Conservation (phyloP, 257 asterid species). For the Solanum lignicaule region DNA sequence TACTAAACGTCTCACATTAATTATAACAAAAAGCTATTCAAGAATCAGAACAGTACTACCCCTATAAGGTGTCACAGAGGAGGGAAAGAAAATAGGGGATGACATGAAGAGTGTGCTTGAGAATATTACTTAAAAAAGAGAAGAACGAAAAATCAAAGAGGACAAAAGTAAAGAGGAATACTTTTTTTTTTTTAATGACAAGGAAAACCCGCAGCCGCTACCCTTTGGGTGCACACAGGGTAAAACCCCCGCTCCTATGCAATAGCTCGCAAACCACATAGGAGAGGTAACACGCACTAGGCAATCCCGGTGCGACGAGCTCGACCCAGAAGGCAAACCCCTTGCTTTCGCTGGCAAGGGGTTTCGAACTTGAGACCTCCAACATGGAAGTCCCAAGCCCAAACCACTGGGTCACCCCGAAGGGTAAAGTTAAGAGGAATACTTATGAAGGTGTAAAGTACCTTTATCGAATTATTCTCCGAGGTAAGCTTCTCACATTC, state of each 20-base stretch:
- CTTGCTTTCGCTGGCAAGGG: too few species aligned
- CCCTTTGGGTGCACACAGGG: too few species aligned
- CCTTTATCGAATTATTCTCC: conserved; percentile 64
- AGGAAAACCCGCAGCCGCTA: too few species aligned
- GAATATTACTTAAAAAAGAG: background rate
- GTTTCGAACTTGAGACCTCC: too few species aligned
- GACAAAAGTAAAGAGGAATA: background rate
- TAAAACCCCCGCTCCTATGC: too few species aligned
- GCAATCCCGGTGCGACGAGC: too few species aligned
- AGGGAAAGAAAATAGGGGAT: background rate
- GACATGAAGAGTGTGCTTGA: background rate
- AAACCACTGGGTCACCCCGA: too few species aligned
- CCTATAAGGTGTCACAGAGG: background rate
- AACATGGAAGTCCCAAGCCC: too few species aligned
- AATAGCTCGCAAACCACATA: too few species aligned
- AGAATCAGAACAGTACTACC: background rate
- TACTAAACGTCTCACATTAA: background rate
- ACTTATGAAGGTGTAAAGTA: background rate
- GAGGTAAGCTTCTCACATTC: conserved; percentile 74
- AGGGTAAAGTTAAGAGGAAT: background rate
- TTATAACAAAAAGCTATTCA: background rate
- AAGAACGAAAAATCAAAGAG: background rate
- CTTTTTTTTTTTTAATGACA: background rate
- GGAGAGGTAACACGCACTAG: too few species aligned
- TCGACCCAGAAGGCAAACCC: too few species aligned